Evolutionary conservation across 148 eudicot genomes (phyloP).

Genomic region (Cornus kousa): DNA sequence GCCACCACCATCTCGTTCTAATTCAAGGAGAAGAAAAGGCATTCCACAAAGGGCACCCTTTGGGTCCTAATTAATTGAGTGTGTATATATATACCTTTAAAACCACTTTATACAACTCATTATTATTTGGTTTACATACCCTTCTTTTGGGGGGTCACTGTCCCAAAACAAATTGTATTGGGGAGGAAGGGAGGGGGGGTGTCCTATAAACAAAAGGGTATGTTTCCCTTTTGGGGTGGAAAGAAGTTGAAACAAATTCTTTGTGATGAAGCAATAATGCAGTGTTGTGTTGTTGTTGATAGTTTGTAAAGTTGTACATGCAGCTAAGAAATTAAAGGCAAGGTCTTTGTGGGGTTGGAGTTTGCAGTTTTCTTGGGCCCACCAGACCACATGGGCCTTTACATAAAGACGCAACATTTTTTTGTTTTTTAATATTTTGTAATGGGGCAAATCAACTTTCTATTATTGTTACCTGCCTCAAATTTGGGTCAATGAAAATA

Average conservation of each 20-base stretch:
- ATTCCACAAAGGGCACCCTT: slow-evolving; percentile 96
- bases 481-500: slow-evolving; percentile 1
- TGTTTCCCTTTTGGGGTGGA: slow-evolving; percentile 14
- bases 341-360: slow-evolving; percentile 43
- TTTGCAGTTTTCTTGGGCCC: slow-evolving; percentile 39
- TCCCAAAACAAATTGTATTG: slow-evolving; percentile 7
- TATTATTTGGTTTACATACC: slow-evolving; percentile 22
- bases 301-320: slow-evolving; percentile 38
- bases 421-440: slow-evolving; percentile 8
- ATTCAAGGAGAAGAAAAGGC: slow-evolving; percentile 80
- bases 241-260: slow-evolving; percentile 16
- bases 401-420: slow-evolving; percentile 28
- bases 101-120: slow-evolving; percentile 31
- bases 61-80: slow-evolving; percentile 38
- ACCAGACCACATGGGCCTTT: slow-evolving; percentile 52
- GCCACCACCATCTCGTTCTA: slow-evolving; percentile 58
- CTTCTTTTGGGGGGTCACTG: slow-evolving; percentile 18
- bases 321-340: slow-evolving; percentile 29
- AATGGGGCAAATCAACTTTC: slow-evolving; percentile 25
- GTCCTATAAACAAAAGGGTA: slow-evolving; percentile 2
- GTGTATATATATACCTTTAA: not conserved
- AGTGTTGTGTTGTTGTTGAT: slow-evolving; percentile 29
- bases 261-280: slow-evolving; percentile 36
- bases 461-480: slow-evolving; percentile 16
- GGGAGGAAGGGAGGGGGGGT: slow-evolving; percentile 17